A percentile compares a stretch with the other conserved stretches of the same genome.
Evolutionary conservation across 2,329 filamentous ascomycete species (phyloP).

Genomic region (Pseudocercospora pini-densiflorae): DNA sequence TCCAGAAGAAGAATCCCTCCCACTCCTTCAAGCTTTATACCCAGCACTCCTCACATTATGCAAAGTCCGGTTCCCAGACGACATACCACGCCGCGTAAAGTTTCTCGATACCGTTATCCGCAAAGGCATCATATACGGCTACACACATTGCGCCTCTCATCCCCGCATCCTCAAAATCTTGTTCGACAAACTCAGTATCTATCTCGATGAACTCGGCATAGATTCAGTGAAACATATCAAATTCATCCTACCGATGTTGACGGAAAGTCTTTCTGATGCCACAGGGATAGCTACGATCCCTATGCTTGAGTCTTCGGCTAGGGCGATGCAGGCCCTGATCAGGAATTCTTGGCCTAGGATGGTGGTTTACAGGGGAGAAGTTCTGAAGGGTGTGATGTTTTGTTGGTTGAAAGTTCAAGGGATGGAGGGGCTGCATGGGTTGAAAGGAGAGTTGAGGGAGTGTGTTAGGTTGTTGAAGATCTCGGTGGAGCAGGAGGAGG

Average conservation of each 20-base stretch:
- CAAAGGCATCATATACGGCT: slow-evolving; percentile 48
- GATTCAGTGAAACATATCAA: slow-evolving; percentile 70
- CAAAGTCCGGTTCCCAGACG: slow-evolving; percentile 46
- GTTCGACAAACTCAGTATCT: slow-evolving; percentile 53
- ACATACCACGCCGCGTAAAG: slow-evolving; percentile 30
- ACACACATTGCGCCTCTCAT: too few relatives aligned
- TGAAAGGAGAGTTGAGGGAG: slow-evolving; percentile 18
- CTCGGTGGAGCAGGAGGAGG: slow-evolving; percentile 32
- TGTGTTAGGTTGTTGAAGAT: slow-evolving; percentile 33
- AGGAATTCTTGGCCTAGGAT: slow-evolving; percentile 73
- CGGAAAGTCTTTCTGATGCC: slow-evolving; percentile 69
- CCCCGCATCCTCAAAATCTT: too few relatives aligned
- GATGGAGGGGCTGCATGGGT: background rate
- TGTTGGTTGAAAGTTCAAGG: slow-evolving; percentile 41
- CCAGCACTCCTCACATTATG: slow-evolving; percentile 66
- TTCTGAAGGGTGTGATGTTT: slow-evolving; percentile 62
- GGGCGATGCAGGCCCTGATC: slow-evolving; percentile 63
- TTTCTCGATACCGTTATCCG: slow-evolving; percentile 52
- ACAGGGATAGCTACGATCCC: slow-evolving; percentile 70
- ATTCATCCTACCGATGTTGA: slow-evolving; percentile 70
- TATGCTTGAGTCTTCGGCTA: slow-evolving; percentile 59
- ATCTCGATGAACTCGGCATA: slow-evolving; percentile 65
- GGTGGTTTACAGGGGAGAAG: slow-evolving; percentile 62
- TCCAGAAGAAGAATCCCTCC: slow-evolving; percentile 69
- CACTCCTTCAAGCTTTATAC: slow-evolving; percentile 69